These are phyloP conservation scores for Coix lacrymajobi DNA, from an alignment of 176 grass and related monocot species.

Conservation along the genomic window DNA sequence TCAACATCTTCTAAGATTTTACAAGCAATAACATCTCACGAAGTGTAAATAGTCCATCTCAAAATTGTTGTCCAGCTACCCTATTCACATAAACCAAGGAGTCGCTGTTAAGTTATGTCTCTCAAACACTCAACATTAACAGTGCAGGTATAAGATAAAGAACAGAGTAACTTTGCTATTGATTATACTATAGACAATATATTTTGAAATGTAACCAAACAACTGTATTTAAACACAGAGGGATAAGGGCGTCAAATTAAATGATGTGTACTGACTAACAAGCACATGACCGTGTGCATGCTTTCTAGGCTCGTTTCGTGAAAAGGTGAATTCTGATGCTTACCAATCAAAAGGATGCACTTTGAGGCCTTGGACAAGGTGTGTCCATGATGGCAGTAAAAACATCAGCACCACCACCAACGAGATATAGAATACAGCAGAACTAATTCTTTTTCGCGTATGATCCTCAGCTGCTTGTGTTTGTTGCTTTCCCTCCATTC, in stretches of 20 bases:
- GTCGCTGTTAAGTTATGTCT: not conserved
- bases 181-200: not conserved
- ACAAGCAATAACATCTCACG: not conserved
- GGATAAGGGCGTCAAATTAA: not conserved
- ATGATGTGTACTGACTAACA: conserved; percentile 5
- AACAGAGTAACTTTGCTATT: not conserved
- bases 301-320: not conserved
- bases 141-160: not conserved
- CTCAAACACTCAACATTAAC: not conserved
- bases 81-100: not conserved
- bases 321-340: conserved; percentile 10
- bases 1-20: not conserved
- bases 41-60: not conserved
- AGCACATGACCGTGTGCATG: not conserved
- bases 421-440: conserved; percentile 64
- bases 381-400: conserved; percentile 79
- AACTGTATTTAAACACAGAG: not conserved
- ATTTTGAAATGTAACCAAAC: not conserved
- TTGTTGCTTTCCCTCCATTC: conserved; percentile 38
- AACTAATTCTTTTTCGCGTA: conserved; percentile 29
- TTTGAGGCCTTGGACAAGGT: conserved; percentile 54
- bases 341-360: conserved; percentile 81
- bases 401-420: conserved; percentile 38
- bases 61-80: not conserved
- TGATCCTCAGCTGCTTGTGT: conserved; percentile 12